Conservation (phyloP, 371 early-diverging fungal genomes). For the Rhizopus arrhizus region DNA sequence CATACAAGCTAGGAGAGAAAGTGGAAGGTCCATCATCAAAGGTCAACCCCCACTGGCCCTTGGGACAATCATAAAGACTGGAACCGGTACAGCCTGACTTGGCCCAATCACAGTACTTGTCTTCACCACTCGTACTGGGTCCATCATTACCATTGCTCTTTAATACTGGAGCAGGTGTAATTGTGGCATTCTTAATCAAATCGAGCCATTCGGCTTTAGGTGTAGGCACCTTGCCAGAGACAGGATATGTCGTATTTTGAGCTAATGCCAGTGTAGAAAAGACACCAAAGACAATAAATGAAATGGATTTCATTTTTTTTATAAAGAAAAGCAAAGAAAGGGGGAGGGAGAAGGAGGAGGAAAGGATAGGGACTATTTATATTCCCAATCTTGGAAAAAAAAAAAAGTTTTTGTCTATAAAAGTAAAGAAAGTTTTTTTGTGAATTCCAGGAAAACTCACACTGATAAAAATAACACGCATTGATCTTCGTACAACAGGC, state of each 20-base stretch:
- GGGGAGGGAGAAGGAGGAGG: neutral
- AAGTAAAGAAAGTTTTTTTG: neutral
- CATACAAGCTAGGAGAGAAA: slow-evolving; percentile 48
- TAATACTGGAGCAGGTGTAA: slow-evolving; percentile 41
- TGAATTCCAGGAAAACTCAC: neutral
- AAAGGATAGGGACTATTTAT: neutral
- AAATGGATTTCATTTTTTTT: neutral
- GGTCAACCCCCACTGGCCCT: slow-evolving; percentile 62
- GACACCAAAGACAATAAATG: slow-evolving; percentile 1
- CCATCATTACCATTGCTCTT: slow-evolving; percentile 24
- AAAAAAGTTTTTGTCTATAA: neutral
- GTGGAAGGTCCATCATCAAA: slow-evolving; percentile 67
- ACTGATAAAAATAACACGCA: neutral
- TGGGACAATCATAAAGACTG: slow-evolving; percentile 56
- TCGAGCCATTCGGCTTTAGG: slow-evolving; percentile 52
- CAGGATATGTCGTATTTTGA: slow-evolving; percentile 32
- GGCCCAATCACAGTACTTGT: slow-evolving; percentile 62
- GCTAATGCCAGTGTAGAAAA: slow-evolving; percentile 3
- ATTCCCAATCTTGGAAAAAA: neutral
- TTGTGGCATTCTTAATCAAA: slow-evolving; percentile 35
- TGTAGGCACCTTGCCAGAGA: slow-evolving; percentile 24
- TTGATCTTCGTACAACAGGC: slow-evolving; percentile 13
- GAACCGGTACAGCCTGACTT: slow-evolving; percentile 51
- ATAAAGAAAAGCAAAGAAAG: neutral
- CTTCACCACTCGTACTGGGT: slow-evolving; percentile 23